phyloP scores from a whole-genome alignment of 2,329 filamentous ascomycete species.

The Ilyonectria mors-panacis region DNA sequence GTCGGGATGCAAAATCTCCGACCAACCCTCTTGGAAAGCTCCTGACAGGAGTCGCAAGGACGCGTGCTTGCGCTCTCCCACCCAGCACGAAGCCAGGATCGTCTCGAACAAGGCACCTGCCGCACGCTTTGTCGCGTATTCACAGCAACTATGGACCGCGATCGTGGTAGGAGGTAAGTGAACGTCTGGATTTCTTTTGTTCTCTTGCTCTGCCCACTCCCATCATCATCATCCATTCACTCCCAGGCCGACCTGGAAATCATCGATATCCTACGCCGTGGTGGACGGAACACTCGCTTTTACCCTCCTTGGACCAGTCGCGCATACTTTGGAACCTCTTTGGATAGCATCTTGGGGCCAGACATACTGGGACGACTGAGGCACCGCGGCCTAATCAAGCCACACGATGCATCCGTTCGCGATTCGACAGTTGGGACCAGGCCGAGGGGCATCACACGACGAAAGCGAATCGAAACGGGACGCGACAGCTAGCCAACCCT shows the following conservation, averaged over 20 bases:
- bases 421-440: background rate
- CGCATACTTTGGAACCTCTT: slow-evolving; percentile 1
- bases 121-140: slow-evolving; percentile 17
- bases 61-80: slow-evolving; percentile 42
- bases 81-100: slow-evolving; percentile 18
- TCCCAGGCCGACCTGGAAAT: slow-evolving; percentile 18
- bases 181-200: slow-evolving; percentile 19
- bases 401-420: slow-evolving; percentile 17
- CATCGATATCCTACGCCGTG: slow-evolving; percentile 14
- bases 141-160: slow-evolving; percentile 53
- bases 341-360: background rate
- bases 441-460: background rate
- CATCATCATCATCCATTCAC: slow-evolving; percentile 29
- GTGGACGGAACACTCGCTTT: slow-evolving; percentile 11
- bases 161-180: slow-evolving; percentile 57
- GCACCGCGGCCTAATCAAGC: background rate
- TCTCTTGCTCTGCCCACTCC: slow-evolving; percentile 13
- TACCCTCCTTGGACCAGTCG: slow-evolving; percentile 12
- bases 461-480: background rate
- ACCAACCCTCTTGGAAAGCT: slow-evolving; percentile 31
- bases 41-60: slow-evolving; percentile 35
- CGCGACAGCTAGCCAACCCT: background rate
- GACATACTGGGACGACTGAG: background rate
- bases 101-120: slow-evolving; percentile 28
- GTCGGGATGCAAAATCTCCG: slow-evolving; percentile 44